Base-by-base conservation (phyloP, 208 protist species). In the Naegleria fowleri region DNA sequence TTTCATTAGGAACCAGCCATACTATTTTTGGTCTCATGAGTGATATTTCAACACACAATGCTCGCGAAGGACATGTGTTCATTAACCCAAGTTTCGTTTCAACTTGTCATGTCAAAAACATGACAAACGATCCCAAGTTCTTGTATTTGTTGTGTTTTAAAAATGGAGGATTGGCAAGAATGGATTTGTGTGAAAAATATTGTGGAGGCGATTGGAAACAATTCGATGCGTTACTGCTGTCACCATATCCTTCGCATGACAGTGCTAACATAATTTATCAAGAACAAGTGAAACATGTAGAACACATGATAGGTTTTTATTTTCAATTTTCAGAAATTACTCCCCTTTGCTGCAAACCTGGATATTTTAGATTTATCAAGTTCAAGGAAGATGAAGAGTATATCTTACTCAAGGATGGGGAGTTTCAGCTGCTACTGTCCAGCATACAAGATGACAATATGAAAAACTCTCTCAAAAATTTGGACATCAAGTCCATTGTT, bases 81-180 rank as follows among this genome's bases (percentile, higher is more conserved):
- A 88, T 90, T 22, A 88, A 67, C 86, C 91, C 93, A 1, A 25
- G 92, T 59, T 59, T 59, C 59, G 4, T 36, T 55, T 55, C 5
- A 55, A 5, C 41, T 59, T n/a, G n/a, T 5, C 16, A 2, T 5
- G 55, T 58, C 25, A 83, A 83, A 13, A 83, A 38, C 33, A 7
- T 9, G 33, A 29, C 5, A 39, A 91, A 92, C 38, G 29, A 88
- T 0, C 38, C 91, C 0, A 55, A 52, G 0, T 93, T 67, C 79
- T 92, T 94, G 86, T 92, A 88, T 0, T 90, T 94, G 88, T 79
- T 94, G 0, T 94, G 93, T 88, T 94, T 92, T 84, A 92, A 92
- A 58, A 94, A 94, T 91, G 93, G 93, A 41, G 92, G 90, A 36
- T 79, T 94, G 0, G 90, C 89, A 0, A 85, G 92, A 22, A 55